Base-by-base conservation (phyloP, 1,284 basidiomycete species). In the Ceraceosorus guamensis region DNA sequence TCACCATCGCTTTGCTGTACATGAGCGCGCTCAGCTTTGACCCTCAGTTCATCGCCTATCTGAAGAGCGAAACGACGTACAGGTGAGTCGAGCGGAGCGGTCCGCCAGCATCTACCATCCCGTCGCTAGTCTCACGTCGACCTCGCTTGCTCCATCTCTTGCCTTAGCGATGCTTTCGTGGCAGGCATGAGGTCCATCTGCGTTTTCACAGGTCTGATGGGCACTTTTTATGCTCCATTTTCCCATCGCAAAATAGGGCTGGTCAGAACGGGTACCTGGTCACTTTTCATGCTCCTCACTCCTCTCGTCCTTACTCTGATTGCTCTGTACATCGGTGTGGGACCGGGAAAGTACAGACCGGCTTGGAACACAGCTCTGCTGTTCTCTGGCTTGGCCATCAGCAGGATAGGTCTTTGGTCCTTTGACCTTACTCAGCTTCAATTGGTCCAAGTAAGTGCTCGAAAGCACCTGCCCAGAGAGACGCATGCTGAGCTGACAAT, bases 111-210 rank as follows among this genome's bases (percentile, higher is more conserved):
- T 24, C 24, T 24, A 2, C 24, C 24, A 3, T 24, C 3, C 24
- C 24, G 3, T 48, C 35, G 46, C 14, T 31, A 4, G 10, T 24
- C 3, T 48, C 46, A 24, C 35, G 10, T 48, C 46, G 10, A 16
- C 2, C n/a, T 48, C 46, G 2, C 35, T 34, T 14, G 2, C 3
- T 24, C 11, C 46, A 10, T 48, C 30, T 24, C n/a, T 48, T 16
- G 35, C 43, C n/a, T 10, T 11, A 43, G 35, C 10, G 82, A 84
- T 60, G 76, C 80, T 0, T 81, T 83, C 64, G 77, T 84, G 16
- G 82, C 82, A 0, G 82, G 79, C 0, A 82, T 83, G 80, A 76
- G 83, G 4, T 81, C 78, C 3, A 60, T 81, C 2, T 80, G 79
- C 57, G 78, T 81, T 8, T 67, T 79, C 1, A 78, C 78, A 3